Evolutionary conservation across 208 protist genomes (phyloP).

Genomic region (Leishmania mexicana): DNA sequence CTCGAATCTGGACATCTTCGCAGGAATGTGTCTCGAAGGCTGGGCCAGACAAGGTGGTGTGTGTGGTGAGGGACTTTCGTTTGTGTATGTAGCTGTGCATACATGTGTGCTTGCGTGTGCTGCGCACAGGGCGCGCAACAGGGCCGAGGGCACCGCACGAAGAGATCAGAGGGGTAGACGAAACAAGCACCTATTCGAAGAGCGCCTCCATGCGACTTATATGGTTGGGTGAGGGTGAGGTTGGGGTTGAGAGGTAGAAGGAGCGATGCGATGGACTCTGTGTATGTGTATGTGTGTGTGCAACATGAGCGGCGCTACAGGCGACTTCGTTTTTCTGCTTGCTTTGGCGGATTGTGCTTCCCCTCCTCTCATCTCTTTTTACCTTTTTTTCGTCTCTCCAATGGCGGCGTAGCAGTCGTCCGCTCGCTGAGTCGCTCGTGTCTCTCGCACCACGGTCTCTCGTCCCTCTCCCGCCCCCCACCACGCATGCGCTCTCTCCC

Average conservation of each 20-base stretch:
- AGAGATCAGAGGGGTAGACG: neutral
- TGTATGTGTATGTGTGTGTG: neutral
- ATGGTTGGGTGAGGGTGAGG: neutral
- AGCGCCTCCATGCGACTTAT: neutral
- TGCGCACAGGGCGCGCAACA: neutral
- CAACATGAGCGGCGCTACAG: neutral
- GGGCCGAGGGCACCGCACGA: neutral
- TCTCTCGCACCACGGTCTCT: neutral
- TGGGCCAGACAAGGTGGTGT: neutral
- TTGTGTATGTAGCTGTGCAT: neutral
- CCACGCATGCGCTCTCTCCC: neutral
- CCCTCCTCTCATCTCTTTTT: neutral
- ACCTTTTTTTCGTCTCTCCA: neutral
- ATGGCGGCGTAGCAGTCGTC: neutral
- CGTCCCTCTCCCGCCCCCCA: neutral
- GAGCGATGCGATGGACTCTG: neutral
- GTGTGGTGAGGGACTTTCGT: neutral
- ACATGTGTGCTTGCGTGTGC: neutral
- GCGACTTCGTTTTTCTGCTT: neutral
- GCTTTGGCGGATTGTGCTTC: neutral
- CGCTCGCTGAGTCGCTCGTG: neutral
- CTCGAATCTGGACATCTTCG: neutral
- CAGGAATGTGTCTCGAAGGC: neutral
- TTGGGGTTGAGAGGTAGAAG: neutral
- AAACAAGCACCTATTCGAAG: neutral